phyloP scores from a whole-genome alignment of 495 filamentous ascomycete genomes.

The Aspergillus olivimuriae region DNA sequence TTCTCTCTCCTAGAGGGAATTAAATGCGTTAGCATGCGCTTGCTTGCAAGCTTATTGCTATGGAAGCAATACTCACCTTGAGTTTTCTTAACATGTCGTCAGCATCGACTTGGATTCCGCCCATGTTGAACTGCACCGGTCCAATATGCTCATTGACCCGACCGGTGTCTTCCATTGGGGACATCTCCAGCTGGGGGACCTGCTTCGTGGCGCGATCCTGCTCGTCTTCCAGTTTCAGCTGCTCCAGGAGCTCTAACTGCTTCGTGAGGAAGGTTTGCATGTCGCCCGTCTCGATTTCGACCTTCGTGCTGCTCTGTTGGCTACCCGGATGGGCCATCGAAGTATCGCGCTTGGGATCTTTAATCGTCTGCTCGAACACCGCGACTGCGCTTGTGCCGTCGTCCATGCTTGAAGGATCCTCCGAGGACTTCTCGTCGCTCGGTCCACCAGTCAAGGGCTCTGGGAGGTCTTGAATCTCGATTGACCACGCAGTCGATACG shows the following conservation, averaged over 20 bases:
- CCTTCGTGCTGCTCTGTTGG: conserved; percentile 35
- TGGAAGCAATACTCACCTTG: conserved; percentile 50
- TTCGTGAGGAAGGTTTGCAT: conserved; percentile 71
- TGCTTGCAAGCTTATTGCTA: too few species aligned
- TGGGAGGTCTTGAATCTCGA: conserved; percentile 62
- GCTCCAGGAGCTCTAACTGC: conserved; percentile 68
- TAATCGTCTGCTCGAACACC: conserved; percentile 74
- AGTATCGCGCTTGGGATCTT: conserved; percentile 58
- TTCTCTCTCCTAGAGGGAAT: conserved; percentile 43
- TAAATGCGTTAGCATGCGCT: not conserved
- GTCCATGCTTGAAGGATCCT: conserved; percentile 23
- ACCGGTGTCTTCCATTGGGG: conserved; percentile 44
- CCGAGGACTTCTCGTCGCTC: conserved; percentile 10
- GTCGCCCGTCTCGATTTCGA: conserved; percentile 67
- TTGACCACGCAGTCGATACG: conserved; percentile 74
- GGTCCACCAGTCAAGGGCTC: conserved; percentile 24
- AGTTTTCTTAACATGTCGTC: conserved; percentile 90
- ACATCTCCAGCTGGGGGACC: conserved; percentile 39
- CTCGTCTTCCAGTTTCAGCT: conserved; percentile 58
- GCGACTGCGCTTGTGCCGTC: conserved; percentile 53
- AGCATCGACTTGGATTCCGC: conserved; percentile 92
- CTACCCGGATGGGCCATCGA: conserved; percentile 42
- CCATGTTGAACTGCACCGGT: conserved; percentile 95
- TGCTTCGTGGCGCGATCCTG: conserved; percentile 40
- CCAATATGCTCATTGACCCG: conserved; percentile 85